These are phyloP conservation scores for Heterobasidion parviporum DNA, from an alignment of 1,284 basidiomycete species.

Conservation along the genomic window DNA sequence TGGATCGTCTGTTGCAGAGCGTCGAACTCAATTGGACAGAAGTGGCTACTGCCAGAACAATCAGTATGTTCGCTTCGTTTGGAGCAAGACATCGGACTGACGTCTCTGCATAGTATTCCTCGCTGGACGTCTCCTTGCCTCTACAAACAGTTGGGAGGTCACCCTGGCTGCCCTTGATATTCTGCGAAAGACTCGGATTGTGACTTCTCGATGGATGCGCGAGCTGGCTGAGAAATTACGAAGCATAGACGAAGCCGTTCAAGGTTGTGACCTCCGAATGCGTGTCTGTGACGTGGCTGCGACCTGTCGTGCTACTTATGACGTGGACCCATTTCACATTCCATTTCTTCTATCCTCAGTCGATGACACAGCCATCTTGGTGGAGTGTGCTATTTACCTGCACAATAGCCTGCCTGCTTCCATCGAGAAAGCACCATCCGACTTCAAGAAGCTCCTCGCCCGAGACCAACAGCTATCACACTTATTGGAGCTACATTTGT, in stretches of 20 bases:
- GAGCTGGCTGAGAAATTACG: constrained; percentile 20
- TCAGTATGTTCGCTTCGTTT: constrained; percentile 16
- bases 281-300: constrained; percentile 26
- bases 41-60: constrained; percentile 24
- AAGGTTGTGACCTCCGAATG: constrained; percentile 15
- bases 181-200: constrained; percentile 21
- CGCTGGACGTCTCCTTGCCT: constrained; percentile 25
- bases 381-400: constrained; percentile 27
- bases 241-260: constrained; percentile 11
- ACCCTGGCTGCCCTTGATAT: constrained; percentile 13
- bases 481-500: constrained; percentile 15
- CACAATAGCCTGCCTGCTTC: constrained; percentile 20
- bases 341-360: background rate
- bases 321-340: constrained; percentile 20
- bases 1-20: constrained; percentile 17
- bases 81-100: background rate
- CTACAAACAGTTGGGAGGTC: constrained; percentile 10
- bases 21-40: constrained; percentile 33
- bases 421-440: background rate
- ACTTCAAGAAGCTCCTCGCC: constrained; percentile 13
- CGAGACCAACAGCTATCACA: constrained; percentile 22
- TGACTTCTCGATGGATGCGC: constrained; percentile 27
- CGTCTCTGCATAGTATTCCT: constrained; percentile 13
- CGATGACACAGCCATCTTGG: constrained; percentile 20
- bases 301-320: constrained; percentile 32